phyloP scores from a whole-genome alignment of 306 rosid species.

The Vicia faba region DNA sequence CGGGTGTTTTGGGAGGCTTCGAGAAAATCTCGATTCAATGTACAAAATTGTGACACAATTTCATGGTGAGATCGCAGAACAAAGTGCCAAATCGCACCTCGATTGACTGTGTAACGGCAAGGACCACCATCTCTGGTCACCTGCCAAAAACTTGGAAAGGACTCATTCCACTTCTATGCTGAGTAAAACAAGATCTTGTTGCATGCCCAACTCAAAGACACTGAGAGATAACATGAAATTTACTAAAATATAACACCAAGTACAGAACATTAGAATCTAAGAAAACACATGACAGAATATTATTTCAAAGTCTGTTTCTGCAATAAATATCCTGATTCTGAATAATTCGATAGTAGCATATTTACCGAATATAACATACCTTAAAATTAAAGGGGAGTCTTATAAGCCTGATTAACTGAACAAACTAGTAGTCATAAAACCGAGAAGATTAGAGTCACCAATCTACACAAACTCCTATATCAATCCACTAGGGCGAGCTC shows the following conservation, averaged over 20 bases:
- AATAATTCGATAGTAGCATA: constrained; percentile 25
- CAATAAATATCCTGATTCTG: constrained; percentile 37
- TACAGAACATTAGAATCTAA: constrained; percentile 35
- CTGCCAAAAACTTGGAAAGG: no score
- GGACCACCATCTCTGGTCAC: no score
- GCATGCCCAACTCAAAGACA: neutral
- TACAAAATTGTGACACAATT: no score
- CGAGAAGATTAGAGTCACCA: constrained; percentile 11
- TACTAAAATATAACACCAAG: constrained; percentile 23
- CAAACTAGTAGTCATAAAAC: constrained; percentile 49
- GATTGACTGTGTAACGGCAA: no score
- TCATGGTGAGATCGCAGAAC: no score
- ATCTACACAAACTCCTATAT: neutral
- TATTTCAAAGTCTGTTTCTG: constrained; percentile 28
- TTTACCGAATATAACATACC: constrained; percentile 42
- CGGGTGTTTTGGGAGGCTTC: no score
- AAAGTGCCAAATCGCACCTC: no score
- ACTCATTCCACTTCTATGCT: no score
- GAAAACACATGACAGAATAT: constrained; percentile 38
- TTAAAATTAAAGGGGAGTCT: constrained; percentile 40
- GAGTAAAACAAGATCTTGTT: neutral
- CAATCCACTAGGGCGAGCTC: constrained; percentile 60
- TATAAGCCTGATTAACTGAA: constrained; percentile 50
- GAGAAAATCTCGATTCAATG: no score
- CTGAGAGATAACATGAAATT: neutral